Evolutionary conservation across 768 basidiomycete species (phyloP), one percentile per base, ranked within the genome.

Genomic region (Suillus ampliporus): DNA sequence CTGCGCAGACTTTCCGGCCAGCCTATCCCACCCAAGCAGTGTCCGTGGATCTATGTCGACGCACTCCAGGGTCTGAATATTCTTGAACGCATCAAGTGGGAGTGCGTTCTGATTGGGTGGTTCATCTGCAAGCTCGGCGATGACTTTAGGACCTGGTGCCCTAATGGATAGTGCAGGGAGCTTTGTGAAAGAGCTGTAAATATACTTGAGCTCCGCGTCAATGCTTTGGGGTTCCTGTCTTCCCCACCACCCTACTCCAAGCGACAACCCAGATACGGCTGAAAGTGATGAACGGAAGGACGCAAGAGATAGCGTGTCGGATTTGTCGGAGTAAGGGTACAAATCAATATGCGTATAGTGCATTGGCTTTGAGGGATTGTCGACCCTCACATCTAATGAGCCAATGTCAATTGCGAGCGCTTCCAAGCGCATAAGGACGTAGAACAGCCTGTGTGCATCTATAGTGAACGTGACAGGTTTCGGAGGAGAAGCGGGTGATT

Each of bases 111-210:
- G 83, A 65, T 85, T 85, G 1, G 91, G 88, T 4, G 88, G 81
- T 58, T 94, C 91, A 40, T 84, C 80, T 5, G 82, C 78, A 13
- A 94, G 81, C 71, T 94, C 94, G 6, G 83, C 72, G 28, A 96
- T 88, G 67, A 86, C 76, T 60, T 86, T 87, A 53, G 82, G 82
- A 50, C 85, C 85, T 0, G 91, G 90, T 2, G 89, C 82, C 63
- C 80, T 83, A 60, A 96, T 76, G 8, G 81, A 77, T 43, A 97
- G 80, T 1, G 94, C 89, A 17, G 95, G 95, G 0, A 97, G 80
- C 76, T 92, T 94, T 48, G 94, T 97, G 79, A 97, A 94, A 72
- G 89, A 86, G 72, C 93, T 94, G 79, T 88, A 97, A 65, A 96
- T 83, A 75, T 89, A 94, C 73, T 88, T 94, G 74, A 97, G 87